phyloP scores from a whole-genome alignment of 2,329 filamentous ascomycete species.

The Elsinoe ampelina region DNA sequence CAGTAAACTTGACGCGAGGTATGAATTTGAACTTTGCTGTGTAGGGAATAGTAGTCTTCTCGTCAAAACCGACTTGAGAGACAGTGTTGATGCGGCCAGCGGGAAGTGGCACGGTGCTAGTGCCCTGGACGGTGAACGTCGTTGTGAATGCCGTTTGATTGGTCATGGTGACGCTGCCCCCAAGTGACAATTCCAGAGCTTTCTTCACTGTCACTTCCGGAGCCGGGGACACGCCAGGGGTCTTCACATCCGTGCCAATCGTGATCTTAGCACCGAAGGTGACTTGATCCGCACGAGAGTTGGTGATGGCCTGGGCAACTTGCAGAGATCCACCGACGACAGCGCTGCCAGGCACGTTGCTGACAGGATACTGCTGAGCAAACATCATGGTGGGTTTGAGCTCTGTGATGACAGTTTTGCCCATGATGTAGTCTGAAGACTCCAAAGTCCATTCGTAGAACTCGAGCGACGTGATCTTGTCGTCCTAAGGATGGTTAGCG shows the following conservation, averaged over 20 bases:
- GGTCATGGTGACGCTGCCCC: not conserved
- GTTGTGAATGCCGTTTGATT: not conserved
- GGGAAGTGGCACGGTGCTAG: not conserved
- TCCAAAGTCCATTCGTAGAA: not conserved
- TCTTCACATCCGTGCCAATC: not conserved
- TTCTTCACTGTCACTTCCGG: not conserved
- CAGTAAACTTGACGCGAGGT: not conserved
- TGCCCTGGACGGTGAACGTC: not conserved
- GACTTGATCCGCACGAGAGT: not conserved
- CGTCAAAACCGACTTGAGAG: not conserved
- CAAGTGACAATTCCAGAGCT: not conserved
- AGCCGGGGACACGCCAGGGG: not conserved
- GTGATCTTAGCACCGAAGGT: not conserved
- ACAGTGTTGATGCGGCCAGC: not conserved
- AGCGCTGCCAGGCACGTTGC: not conserved
- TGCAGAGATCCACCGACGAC: not conserved
- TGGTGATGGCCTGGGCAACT: not conserved
- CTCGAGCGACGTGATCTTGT: not conserved
- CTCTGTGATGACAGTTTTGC: not conserved
- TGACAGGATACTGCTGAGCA: not conserved
- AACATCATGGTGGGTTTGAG: not conserved
- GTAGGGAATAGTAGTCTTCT: constrained; percentile 4
- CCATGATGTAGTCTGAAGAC: not conserved
- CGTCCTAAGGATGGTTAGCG: not conserved
- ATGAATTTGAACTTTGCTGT: constrained; percentile 4